Evolutionary conservation across 305 asterid genomes (phyloP).

Genomic region (Fraxinus sp.): DNA sequence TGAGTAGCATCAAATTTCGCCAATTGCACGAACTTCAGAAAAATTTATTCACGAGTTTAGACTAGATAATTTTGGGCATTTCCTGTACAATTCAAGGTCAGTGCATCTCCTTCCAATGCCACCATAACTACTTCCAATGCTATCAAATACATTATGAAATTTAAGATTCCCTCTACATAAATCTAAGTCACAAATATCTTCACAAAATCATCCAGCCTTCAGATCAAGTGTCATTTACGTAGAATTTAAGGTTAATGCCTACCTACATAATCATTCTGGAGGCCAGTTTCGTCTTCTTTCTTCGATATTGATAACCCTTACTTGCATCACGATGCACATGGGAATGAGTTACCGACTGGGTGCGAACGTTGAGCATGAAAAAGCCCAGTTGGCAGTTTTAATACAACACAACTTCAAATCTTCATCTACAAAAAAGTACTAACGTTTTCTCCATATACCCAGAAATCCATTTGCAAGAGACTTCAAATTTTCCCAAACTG

Average conservation of each 20-base stretch:
- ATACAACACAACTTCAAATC: neutral
- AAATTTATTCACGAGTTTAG: neutral
- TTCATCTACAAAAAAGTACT: neutral
- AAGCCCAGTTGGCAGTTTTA: neutral
- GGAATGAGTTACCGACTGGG: neutral
- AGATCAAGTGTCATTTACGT: neutral
- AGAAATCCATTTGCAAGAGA: conserved; percentile 69
- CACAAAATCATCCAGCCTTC: neutral
- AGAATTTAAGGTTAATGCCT: neutral
- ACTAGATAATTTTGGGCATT: neutral
- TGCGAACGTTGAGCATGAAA: neutral
- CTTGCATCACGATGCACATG: neutral
- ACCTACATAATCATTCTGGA: neutral
- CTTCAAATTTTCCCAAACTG: conserved; percentile 65
- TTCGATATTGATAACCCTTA: neutral
- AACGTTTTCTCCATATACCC: conserved; percentile 54
- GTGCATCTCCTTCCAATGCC: neutral
- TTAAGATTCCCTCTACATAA: neutral
- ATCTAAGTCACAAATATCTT: neutral
- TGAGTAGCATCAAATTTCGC: neutral
- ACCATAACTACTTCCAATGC: neutral
- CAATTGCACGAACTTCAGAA: neutral
- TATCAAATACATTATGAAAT: neutral
- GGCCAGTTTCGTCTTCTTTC: neutral
- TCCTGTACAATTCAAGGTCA: neutral